Conservation (phyloP, 495 filamentous ascomycete genomes). For the Sphaerosporella brunnea region DNA sequence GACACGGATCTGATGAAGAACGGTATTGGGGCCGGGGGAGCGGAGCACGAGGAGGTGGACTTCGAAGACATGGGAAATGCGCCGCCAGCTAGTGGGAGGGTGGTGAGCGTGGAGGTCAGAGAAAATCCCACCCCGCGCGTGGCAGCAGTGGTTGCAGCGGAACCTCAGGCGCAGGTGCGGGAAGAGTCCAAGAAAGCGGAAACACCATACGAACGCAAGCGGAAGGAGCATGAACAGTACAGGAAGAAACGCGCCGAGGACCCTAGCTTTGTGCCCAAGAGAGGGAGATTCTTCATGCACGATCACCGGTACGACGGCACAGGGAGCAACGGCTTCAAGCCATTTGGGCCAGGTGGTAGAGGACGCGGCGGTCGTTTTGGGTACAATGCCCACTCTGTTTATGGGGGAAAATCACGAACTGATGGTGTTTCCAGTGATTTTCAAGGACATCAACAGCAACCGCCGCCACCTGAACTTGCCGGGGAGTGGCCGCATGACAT, state of each 20-base stretch:
- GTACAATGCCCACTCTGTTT: constrained; percentile 8
- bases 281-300: constrained; percentile 93
- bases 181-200: constrained; percentile 27
- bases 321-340: constrained; percentile 56
- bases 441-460: constrained; percentile 1
- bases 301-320: constrained; percentile 73
- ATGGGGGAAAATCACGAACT: not conserved
- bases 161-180: constrained; percentile 25
- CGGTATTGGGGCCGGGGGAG: constrained; percentile 46
- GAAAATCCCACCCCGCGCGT: constrained; percentile 18
- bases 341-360: constrained; percentile 45
- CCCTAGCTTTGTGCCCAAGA: constrained; percentile 85
- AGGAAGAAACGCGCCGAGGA: constrained; percentile 71
- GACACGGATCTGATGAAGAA: constrained; percentile 87
- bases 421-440: constrained; percentile 2
- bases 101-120: constrained; percentile 22
- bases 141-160: constrained; percentile 15
- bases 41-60: constrained; percentile 37
- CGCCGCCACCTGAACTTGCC: constrained; percentile 13
- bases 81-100: constrained; percentile 13
- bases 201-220: constrained; percentile 45
- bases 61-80: constrained; percentile 35
- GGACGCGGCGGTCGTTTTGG: constrained; percentile 31
- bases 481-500: constrained; percentile 74
- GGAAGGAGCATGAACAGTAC: constrained; percentile 80